These are phyloP conservation scores for Alternaria sp. DNA, from an alignment of 2,329 filamentous ascomycete genomes.

Conservation along the genomic window DNA sequence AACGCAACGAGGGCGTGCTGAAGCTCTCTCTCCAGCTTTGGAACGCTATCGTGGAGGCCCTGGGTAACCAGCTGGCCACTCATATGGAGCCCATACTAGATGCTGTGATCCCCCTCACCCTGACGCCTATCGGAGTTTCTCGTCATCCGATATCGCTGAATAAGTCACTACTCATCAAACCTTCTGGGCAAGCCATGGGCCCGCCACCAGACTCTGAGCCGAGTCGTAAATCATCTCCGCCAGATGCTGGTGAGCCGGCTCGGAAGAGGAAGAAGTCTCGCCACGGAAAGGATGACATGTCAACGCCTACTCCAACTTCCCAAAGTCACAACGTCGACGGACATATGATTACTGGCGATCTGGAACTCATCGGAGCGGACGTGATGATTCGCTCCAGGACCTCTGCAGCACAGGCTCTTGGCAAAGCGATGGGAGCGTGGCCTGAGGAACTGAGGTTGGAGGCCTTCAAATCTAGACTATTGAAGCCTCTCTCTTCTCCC, in stretches of 20 bases:
- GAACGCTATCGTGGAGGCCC: constrained; percentile 75
- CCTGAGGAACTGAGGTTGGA: constrained; percentile 67
- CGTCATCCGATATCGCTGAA: constrained; percentile 94
- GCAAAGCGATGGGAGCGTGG: constrained; percentile 80
- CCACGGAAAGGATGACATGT: constrained; percentile 67
- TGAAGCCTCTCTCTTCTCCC: constrained; percentile 73
- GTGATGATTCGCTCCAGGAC: constrained; percentile 87
- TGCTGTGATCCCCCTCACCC: constrained; percentile 81
- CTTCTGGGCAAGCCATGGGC: constrained; percentile 85
- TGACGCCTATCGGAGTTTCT: constrained; percentile 91
- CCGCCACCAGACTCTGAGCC: constrained; percentile 49
- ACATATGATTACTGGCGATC: constrained; percentile 96
- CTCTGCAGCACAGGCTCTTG: constrained; percentile 86
- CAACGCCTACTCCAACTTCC: constrained; percentile 66
- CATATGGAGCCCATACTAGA: constrained; percentile 80
- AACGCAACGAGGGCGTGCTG: constrained; percentile 84
- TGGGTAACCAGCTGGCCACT: constrained; percentile 71
- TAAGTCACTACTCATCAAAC: constrained; percentile 85
- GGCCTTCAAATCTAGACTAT: constrained; percentile 70
- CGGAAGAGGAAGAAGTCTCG: constrained; percentile 88
- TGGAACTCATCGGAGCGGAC: constrained; percentile 91
- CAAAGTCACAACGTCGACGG: constrained; percentile 87
- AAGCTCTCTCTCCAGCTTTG: constrained; percentile 87
- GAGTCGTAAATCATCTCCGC: constrained; percentile 44
- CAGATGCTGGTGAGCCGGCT: constrained; percentile 57